Conservation (phyloP, 768 basidiomycete species). For the Suillus subluteus region DNA sequence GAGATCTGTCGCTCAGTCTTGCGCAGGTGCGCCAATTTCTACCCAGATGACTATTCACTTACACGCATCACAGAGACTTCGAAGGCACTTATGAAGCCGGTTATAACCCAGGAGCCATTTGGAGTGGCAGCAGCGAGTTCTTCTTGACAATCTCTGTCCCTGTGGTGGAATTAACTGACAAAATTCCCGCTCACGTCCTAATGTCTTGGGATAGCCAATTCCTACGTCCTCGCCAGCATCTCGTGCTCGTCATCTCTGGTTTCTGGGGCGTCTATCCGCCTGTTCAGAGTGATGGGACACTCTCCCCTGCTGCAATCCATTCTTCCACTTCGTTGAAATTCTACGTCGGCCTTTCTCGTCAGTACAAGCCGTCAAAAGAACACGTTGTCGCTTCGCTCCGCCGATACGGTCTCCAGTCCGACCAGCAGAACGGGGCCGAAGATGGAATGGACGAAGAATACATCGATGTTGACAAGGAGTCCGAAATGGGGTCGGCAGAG, state of each 20-base stretch:
- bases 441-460: conserved; percentile 9
- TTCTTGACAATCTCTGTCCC: conserved; percentile 61
- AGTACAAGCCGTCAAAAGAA: conserved; percentile 62
- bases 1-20: conserved; percentile 1
- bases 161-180: conserved; percentile 50
- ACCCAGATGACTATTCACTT: conserved; percentile 7
- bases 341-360: conserved; percentile 60
- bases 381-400: conserved; percentile 52
- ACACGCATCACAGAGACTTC: conserved; percentile 50
- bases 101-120: conserved; percentile 63
- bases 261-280: conserved; percentile 58
- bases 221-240: conserved; percentile 56
- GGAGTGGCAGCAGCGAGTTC: conserved; percentile 53
- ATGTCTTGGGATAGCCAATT: conserved; percentile 77
- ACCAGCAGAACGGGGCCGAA: conserved; percentile 40
- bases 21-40: conserved; percentile 7
- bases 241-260: conserved; percentile 68
- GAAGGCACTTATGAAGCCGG: conserved; percentile 57
- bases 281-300: conserved; percentile 46
- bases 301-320: conserved; percentile 38
- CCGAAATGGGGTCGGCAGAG: conserved; percentile 29
- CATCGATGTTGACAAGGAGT: not conserved
- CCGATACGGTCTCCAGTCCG: conserved; percentile 50
- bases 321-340: conserved; percentile 47
- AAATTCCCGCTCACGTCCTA: conserved; percentile 64